Evolutionary conservation across 140 eudicot genomes (phyloP).

Genomic region (Senecio squalidus): DNA sequence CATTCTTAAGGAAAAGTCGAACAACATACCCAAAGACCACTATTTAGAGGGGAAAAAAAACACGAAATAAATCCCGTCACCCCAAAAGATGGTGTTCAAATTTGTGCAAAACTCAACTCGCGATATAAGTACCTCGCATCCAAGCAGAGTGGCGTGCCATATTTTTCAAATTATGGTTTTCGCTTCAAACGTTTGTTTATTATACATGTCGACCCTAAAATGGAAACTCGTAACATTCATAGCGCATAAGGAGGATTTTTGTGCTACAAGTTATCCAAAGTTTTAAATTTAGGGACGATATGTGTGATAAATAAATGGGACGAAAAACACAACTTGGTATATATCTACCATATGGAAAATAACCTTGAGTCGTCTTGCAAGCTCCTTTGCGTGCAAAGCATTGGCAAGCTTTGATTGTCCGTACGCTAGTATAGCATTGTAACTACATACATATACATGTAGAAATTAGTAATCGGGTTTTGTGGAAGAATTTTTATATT

Average conservation of each 20-base stretch:
- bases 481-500: too few species aligned
- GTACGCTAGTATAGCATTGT: neutral
- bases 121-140: conserved; percentile 38
- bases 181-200: too few species aligned
- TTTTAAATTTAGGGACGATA: too few species aligned
- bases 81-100: neutral
- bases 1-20: conserved; percentile 35
- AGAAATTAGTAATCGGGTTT: too few species aligned
- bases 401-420: conserved; percentile 51
- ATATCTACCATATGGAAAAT: neutral
- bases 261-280: too few species aligned
- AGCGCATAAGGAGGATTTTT: too few species aligned
- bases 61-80: neutral
- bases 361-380: conserved; percentile 57
- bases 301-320: too few species aligned
- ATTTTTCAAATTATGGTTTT: too few species aligned
- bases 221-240: too few species aligned
- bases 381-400: conserved; percentile 68
- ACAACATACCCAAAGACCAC: conserved; percentile 32
- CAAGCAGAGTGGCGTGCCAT: conserved; percentile 47
- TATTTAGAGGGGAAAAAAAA: conserved; percentile 16
- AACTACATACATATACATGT: too few species aligned
- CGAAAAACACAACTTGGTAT: too few species aligned
- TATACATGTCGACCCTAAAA: too few species aligned
- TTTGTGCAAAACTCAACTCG: neutral